Percentiles rank a stretch among this genome's conserved stretches.
Conservation (phyloP, 2,329 filamentous ascomycete genomes). For the Stagonosporopsis rhizophila region DNA sequence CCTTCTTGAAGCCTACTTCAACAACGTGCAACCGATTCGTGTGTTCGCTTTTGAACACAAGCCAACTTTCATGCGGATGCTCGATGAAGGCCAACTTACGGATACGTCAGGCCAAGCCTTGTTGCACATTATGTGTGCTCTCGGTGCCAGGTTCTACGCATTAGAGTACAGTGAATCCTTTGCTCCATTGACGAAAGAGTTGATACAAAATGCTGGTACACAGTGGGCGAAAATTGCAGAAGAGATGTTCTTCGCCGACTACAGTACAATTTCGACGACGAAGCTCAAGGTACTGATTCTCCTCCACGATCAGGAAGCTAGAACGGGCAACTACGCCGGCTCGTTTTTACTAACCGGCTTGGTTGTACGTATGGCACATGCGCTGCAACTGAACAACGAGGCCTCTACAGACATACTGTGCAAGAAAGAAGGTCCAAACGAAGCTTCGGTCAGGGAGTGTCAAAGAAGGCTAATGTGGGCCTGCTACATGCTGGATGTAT, state of each 20-base stretch:
- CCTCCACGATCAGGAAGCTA: constrained; percentile 43
- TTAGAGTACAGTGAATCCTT: constrained; percentile 41
- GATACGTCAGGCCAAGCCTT: constrained; percentile 40
- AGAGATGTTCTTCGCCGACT: constrained; percentile 44
- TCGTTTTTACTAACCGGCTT: constrained; percentile 43
- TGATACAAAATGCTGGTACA: constrained; percentile 41
- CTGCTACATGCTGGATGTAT: constrained; percentile 46
- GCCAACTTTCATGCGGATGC: constrained; percentile 43
- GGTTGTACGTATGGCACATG: constrained; percentile 44
- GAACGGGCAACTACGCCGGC: constrained; percentile 42
- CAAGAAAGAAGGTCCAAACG: constrained; percentile 38
- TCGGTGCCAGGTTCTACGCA: constrained; percentile 40
- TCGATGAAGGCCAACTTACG: constrained; percentile 41
- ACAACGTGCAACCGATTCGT: constrained; percentile 39
- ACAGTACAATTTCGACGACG: constrained; percentile 42
- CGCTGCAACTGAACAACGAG: constrained; percentile 43
- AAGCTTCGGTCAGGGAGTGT: constrained; percentile 39
- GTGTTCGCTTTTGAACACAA: constrained; percentile 44
- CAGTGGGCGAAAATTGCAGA: constrained; percentile 45
- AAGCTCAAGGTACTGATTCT: constrained; percentile 42
- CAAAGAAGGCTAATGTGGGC: constrained; percentile 46
- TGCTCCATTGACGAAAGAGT: constrained; percentile 34
- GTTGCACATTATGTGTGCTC: constrained; percentile 43
- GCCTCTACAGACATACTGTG: constrained; percentile 36
- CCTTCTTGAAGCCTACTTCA: constrained; percentile 42